Evolutionary conservation across 805 yeast genomes (phyloP).

Genomic region (Saccharomycopsis fodiens): DNA sequence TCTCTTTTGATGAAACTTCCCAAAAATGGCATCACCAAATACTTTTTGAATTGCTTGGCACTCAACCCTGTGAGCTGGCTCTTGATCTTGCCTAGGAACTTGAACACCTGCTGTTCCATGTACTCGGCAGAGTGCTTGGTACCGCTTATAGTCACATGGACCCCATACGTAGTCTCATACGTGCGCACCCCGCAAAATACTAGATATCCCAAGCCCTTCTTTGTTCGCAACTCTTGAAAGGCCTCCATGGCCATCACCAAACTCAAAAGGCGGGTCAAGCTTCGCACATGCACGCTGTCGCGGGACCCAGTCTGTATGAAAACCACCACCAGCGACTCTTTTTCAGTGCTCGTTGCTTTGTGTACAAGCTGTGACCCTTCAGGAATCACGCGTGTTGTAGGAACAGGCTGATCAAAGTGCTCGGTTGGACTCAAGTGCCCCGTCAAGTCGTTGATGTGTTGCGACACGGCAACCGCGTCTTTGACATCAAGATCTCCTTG

Average conservation of each 20-base stretch:
- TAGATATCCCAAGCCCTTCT: conserved; percentile 55
- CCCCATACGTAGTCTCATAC: conserved; percentile 45
- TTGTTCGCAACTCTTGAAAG: conserved; percentile 42
- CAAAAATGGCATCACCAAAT: conserved; percentile 33
- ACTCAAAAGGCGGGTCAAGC: conserved; percentile 40
- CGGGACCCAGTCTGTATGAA: conserved; percentile 53
- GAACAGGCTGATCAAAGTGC: conserved; percentile 16
- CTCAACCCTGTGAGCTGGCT: conserved; percentile 25
- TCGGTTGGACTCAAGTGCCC: conserved; percentile 22
- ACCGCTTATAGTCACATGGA: conserved; percentile 48
- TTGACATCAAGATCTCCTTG: conserved; percentile 40
- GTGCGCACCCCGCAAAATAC: conserved; percentile 50
- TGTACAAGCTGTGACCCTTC: conserved; percentile 31
- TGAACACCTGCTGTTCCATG: conserved; percentile 40
- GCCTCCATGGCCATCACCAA: conserved; percentile 39
- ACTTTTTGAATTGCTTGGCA: conserved; percentile 30
- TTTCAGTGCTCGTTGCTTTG: conserved; percentile 37
- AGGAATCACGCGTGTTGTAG: conserved; percentile 34
- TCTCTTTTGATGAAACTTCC: conserved; percentile 20
- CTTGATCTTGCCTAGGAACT: conserved; percentile 38
- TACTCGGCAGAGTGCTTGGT: conserved; percentile 34
- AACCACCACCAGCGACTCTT: conserved; percentile 42
- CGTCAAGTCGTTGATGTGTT: conserved; percentile 25
- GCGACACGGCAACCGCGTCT: conserved; percentile 22
- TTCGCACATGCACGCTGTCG: conserved; percentile 27